Evolutionary conservation across 805 yeast genomes (phyloP).

Genomic region (Hanseniaspora vineae): DNA sequence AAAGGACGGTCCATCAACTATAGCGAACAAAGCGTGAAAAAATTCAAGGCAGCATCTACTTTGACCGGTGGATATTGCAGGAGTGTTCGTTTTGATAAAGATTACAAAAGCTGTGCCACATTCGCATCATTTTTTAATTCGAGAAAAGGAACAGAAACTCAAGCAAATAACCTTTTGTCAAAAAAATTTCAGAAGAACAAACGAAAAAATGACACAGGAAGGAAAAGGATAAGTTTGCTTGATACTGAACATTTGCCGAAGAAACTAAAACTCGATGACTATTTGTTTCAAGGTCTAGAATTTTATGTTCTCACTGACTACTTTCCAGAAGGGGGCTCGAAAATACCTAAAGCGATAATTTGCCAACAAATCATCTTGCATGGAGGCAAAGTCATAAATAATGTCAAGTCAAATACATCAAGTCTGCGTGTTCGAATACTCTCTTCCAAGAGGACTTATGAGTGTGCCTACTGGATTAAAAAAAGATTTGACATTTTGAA

Average conservation of each 20-base stretch:
- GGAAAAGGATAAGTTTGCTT: background rate
- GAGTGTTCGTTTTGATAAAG: conserved; percentile 55
- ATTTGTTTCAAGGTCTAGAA: conserved; percentile 31
- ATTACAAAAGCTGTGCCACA: conserved; percentile 40
- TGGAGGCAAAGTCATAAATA: conserved; percentile 38
- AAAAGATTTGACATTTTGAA: conserved; percentile 46
- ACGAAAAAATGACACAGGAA: background rate
- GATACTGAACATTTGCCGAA: conserved; percentile 4
- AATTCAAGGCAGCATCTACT: conserved; percentile 56
- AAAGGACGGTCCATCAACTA: conserved; percentile 64
- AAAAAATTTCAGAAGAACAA: background rate
- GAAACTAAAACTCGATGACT: conserved; percentile 8
- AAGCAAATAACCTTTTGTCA: conserved; percentile 1
- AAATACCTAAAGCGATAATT: conserved; percentile 27
- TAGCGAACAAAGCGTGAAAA: conserved; percentile 27
- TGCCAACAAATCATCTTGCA: conserved; percentile 26
- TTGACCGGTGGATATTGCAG: conserved; percentile 67
- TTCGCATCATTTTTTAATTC: conserved; percentile 37
- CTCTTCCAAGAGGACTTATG: conserved; percentile 28
- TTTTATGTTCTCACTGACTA: conserved; percentile 47
- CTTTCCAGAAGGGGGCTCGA: conserved; percentile 7
- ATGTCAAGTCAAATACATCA: conserved; percentile 16
- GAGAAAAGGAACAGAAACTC: conserved; percentile 12
- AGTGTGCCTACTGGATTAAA: conserved; percentile 26
- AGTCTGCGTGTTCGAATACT: conserved; percentile 19